Base-by-base conservation (phyloP, 2,329 filamentous ascomycete genomes). In the Biscogniauxia sp. region DNA sequence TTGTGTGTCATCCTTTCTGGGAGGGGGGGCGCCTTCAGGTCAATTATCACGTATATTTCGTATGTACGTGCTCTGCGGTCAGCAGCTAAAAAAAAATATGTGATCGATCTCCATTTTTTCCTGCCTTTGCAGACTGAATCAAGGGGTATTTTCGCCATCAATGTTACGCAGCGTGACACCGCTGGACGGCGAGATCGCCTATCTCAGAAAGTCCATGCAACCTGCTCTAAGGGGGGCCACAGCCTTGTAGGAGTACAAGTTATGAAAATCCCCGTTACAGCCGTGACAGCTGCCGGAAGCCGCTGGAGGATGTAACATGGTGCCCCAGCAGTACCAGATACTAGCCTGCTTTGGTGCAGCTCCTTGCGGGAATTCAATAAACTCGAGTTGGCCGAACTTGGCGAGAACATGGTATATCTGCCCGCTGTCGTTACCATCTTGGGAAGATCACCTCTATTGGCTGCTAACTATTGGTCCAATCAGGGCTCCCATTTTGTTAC, bases 271-370 rank as follows among this genome's bases (percentile, higher is more conserved):
- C 37, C 37, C 37, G 37, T 45, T 45, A 45, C 59, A 59, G 62
- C 64, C 63, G 61, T 66, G 67, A 68, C 65, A 69, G 67, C 68
- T 69, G 69, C 62, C 64, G 65, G 63, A 66, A 64, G 61, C 69
- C 66, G 68, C 58, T 64, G 11, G 65, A 60, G 61, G 60, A 66
- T 68, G 65, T 61, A 61, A 69, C 67, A 54, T 62, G 32, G 54
- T 51, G 56, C 64, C 62, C 65, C 65, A 64, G 64, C 62, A 62
- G 59, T 66, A 66, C 65, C 64, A 64, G 56, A 57, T 32, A 63
- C 53, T 25, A 51, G 20, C 51, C 17, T 53, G 51, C 61, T 67
- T 55, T 64, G 61, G 64, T 64, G 54, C 56, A 49, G 60, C 55
- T 67, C 57, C 65, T 65, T 67, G 65, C 63, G 63, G 63, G 64